These are phyloP conservation scores for Roridomyces roridus DNA, from an alignment of 768 basidiomycete species.

Conservation along the genomic window DNA sequence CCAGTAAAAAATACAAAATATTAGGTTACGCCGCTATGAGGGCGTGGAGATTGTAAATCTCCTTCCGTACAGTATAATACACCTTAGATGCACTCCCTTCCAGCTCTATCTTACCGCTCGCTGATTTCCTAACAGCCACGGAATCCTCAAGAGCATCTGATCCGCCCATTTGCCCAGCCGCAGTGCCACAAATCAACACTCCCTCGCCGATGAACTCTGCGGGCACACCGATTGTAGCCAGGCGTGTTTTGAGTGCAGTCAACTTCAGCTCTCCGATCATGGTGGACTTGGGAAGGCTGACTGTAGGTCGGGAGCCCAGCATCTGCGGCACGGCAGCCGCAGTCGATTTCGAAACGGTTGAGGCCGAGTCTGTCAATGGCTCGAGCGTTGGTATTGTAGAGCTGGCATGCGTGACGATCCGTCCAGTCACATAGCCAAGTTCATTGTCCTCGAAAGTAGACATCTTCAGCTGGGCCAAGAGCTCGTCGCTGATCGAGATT, in stretches of 20 bases:
- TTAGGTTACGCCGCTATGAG: constrained; percentile 68
- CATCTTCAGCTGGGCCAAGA: constrained; percentile 81
- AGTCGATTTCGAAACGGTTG: constrained; percentile 28
- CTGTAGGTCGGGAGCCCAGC: constrained; percentile 70
- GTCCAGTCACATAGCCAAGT: constrained; percentile 89
- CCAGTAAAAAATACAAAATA: not conserved
- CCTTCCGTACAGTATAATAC: constrained; percentile 87
- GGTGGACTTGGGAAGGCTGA: constrained; percentile 82
- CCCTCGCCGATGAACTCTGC: constrained; percentile 98
- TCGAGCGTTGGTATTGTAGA: constrained; percentile 92
- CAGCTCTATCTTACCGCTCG: constrained; percentile 82
- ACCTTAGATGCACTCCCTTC: constrained; percentile 90
- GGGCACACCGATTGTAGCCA: constrained; percentile 77
- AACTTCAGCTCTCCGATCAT: constrained; percentile 98
- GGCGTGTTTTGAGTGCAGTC: constrained; percentile 82
- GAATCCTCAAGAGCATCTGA: constrained; percentile 62
- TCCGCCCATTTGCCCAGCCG: constrained; percentile 48
- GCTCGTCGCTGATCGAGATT: constrained; percentile 89
- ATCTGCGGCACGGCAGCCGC: constrained; percentile 42
- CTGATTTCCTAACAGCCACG: constrained; percentile 90
- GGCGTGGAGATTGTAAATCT: constrained; percentile 92
- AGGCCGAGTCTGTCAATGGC: constrained; percentile 47
- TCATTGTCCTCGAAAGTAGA: constrained; percentile 98
- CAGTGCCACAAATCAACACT: constrained; percentile 85
- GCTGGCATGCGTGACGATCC: constrained; percentile 83